Evolutionary conservation across 306 rosid genomes (phyloP), one percentile per base, ranked within the genome.

Genomic region (Trifolium fragiferum): DNA sequence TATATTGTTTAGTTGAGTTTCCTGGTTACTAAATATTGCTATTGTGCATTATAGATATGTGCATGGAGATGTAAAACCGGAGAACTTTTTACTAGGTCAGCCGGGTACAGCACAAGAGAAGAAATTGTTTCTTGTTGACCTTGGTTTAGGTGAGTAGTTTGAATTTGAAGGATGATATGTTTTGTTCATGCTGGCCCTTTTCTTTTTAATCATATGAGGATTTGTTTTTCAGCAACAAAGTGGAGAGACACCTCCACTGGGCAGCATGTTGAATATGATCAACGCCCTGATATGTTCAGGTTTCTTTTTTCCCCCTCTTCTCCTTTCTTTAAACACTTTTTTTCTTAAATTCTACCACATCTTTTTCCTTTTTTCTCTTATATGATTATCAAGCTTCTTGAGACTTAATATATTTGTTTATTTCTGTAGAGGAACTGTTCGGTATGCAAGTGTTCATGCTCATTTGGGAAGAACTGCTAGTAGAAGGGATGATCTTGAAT

Each of bases 231-330:
- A 93, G 98, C 98, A 62, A 91, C 94, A 1, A 93, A 93, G 78
- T 93, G 98, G 98, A 93, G 84, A 79, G 97, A 93, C 75, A 87
- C 82, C 74, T 87, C 98, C 75, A 89, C 64, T 80, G 96, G 94
- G 46, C 90, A 83, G 70, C 98, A 93, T 83, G 98, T 93, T 81
- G 96, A 91, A 32, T 93, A 93, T 76, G 98, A 93, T 80, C 98
- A 93, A 68, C 96, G 97, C 23, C 98, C 98, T 72, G 97, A 93
- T 84, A 91, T 91, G 97, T 93, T 93, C 66, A 91, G 98, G 98
- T 91, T 63, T 64, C 57, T 25, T 49, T 59, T 10, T 16, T 11
- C 7, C 43, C 35, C 9, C 43, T n/a, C n/a, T 63, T 44, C n/a
- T 72, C 38, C 2, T 73, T 79, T 47, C 18, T 4, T 38, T 35